Percentiles rank a stretch among this genome's conserved stretches.
phyloP scores from a whole-genome alignment of 331 rosid species.

The Quercus lobata region DNA sequence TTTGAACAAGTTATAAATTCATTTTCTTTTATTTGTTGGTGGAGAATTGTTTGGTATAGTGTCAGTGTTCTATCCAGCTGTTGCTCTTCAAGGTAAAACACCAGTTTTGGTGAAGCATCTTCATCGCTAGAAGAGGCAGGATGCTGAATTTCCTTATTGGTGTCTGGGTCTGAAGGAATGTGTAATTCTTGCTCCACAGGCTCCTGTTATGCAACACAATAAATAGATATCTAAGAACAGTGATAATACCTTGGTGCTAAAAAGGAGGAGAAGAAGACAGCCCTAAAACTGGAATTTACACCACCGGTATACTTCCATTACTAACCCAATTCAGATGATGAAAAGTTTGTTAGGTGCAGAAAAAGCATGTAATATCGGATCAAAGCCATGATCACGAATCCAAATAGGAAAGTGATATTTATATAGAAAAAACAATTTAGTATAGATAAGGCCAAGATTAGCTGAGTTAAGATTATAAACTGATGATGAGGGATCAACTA shows the following conservation, averaged over 20 bases:
- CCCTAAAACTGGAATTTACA: neutral
- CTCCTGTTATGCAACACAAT: constrained; percentile 32
- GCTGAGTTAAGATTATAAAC: neutral
- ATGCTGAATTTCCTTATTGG: constrained; percentile 35
- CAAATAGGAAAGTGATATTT: neutral
- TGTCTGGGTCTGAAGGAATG: constrained; percentile 38
- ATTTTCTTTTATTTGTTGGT: constrained; percentile 56
- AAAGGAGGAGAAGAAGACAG: neutral
- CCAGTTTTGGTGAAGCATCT: constrained; percentile 49
- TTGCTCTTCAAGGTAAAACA: constrained; percentile 71
- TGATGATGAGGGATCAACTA: constrained; percentile 13
- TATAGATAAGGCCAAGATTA: neutral
- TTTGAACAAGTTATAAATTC: constrained; percentile 48
- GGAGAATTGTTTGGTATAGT: constrained; percentile 81
- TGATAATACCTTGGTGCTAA: neutral
- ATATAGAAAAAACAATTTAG: neutral
- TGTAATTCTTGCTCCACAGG: constrained; percentile 40
- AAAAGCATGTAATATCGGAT: neutral
- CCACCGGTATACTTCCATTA: neutral
- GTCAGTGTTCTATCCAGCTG: constrained; percentile 54
- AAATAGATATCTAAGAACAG: neutral
- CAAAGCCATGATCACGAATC: neutral
- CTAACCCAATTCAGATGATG: neutral
- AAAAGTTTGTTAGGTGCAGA: neutral
- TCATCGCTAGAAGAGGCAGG: constrained; percentile 40